Percentiles rank a stretch among this genome's conserved stretches.
Evolutionary conservation across 2,329 filamentous ascomycete genomes (phyloP).

Genomic region (Monascus ruber): DNA sequence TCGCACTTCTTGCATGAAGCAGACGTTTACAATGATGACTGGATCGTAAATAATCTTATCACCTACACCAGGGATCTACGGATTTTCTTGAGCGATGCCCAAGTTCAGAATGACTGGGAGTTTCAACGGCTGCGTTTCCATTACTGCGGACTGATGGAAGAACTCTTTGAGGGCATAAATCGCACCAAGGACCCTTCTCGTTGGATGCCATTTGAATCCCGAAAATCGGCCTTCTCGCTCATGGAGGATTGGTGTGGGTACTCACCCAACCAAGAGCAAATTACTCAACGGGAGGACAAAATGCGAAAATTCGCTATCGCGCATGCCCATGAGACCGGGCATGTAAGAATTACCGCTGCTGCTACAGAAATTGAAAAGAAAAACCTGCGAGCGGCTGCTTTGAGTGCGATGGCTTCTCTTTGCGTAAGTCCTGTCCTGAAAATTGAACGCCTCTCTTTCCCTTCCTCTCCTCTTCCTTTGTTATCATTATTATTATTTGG

Average conservation of each 20-base stretch:
- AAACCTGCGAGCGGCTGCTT: slow-evolving; percentile 75
- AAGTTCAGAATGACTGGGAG: slow-evolving; percentile 88
- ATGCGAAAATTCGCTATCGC: slow-evolving; percentile 79
- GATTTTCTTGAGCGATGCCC: slow-evolving; percentile 85
- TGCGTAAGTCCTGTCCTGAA: slow-evolving; percentile 49
- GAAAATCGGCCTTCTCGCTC: slow-evolving; percentile 86
- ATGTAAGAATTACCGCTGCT: slow-evolving; percentile 67
- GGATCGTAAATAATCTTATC: slow-evolving; percentile 79
- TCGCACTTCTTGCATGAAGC: slow-evolving; percentile 74
- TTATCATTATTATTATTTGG: too few relatives aligned
- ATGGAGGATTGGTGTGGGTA: slow-evolving; percentile 99
- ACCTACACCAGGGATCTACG: slow-evolving; percentile 86
- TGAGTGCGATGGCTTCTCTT: slow-evolving; percentile 90
- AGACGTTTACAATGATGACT: slow-evolving; percentile 74
- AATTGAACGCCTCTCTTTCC: background rate
- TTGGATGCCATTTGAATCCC: slow-evolving; percentile 95
- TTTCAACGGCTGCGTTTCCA: slow-evolving; percentile 86
- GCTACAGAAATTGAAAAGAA: slow-evolving; percentile 96
- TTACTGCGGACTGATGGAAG: slow-evolving; percentile 88
- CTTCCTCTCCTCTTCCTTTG: background rate
- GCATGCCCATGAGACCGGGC: slow-evolving; percentile 59
- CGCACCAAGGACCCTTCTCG: slow-evolving; percentile 70
- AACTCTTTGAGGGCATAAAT: slow-evolving; percentile 84
- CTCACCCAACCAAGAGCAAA: slow-evolving; percentile 77
- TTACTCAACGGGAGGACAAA: slow-evolving; percentile 69